Evolutionary conservation across 768 basidiomycete species (phyloP).

Genomic region (Boletellus sp.): DNA sequence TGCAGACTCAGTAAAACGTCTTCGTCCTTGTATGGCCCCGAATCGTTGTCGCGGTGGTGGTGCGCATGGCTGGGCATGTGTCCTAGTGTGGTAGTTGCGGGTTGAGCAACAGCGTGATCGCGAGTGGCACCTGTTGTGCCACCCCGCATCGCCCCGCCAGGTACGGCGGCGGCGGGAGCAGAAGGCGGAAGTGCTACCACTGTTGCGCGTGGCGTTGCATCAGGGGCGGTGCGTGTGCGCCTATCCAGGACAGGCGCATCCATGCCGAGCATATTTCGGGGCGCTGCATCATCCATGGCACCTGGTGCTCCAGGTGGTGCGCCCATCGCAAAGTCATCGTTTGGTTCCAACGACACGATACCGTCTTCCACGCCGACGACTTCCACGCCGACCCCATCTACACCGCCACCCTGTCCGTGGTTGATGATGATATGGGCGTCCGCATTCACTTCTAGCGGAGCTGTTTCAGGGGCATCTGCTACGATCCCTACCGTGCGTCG

Average conservation of each 20-base stretch:
- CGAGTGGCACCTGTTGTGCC: slow-evolving; percentile 12
- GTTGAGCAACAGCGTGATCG: slow-evolving; percentile 13
- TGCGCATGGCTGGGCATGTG: slow-evolving; percentile 33
- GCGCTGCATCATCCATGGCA: slow-evolving; percentile 47
- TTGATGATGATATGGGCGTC: slow-evolving; percentile 55
- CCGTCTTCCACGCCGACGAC: slow-evolving; percentile 64
- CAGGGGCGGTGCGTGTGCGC: slow-evolving; percentile 43
- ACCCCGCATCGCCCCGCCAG: slow-evolving; percentile 15
- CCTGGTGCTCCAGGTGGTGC: slow-evolving; percentile 91
- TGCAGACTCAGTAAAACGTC: slow-evolving; percentile 89
- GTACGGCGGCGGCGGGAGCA: slow-evolving; percentile 8
- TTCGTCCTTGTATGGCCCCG: slow-evolving; percentile 86
- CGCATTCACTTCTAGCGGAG: slow-evolving; percentile 38
- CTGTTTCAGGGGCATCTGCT: slow-evolving; percentile 35
- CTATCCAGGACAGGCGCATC: slow-evolving; percentile 26
- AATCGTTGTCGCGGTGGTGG: slow-evolving; percentile 38
- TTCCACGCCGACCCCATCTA: slow-evolving; percentile 40
- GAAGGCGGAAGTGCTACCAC: slow-evolving; percentile 50
- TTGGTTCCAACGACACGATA: slow-evolving; percentile 72
- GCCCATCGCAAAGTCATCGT: slow-evolving; percentile 87
- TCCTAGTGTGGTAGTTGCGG: slow-evolving; percentile 16
- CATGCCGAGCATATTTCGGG: slow-evolving; percentile 27
- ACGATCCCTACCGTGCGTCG: slow-evolving; percentile 49
- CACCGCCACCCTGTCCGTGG: slow-evolving; percentile 38
- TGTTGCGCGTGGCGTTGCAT: slow-evolving; percentile 63